Conservation (phyloP, 208 protist species). For the Wallacemonas sp. region DNA sequence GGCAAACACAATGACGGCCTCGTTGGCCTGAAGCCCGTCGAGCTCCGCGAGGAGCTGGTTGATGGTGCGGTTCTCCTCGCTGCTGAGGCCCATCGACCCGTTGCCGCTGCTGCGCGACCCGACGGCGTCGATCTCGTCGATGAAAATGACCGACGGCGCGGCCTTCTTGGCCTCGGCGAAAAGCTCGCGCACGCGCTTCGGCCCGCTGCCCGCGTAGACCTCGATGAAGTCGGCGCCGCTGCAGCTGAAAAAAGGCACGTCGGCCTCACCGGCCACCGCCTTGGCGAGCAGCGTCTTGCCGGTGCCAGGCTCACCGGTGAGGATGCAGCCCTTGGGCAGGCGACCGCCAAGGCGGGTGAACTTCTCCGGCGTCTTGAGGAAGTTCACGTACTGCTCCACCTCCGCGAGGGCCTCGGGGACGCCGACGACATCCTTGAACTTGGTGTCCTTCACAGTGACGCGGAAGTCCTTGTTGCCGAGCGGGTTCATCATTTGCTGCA, state of each 20-base stretch:
- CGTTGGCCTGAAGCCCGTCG: slow-evolving; percentile 91
- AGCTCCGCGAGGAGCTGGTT: slow-evolving; percentile 97
- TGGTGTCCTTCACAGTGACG: slow-evolving; percentile 74
- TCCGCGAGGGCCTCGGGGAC: slow-evolving; percentile 95
- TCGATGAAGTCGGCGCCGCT: slow-evolving; percentile 96
- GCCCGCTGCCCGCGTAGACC: slow-evolving; percentile 97
- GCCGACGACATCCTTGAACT: slow-evolving; percentile 87
- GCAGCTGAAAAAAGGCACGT: slow-evolving; percentile 96
- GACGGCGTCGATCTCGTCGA: slow-evolving; percentile 98
- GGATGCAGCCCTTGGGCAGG: slow-evolving; percentile 96
- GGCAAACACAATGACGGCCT: slow-evolving; percentile 96
- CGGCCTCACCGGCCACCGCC: slow-evolving; percentile 90
- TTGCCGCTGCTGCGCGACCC: slow-evolving; percentile 80
- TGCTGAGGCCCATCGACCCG: slow-evolving; percentile 70
- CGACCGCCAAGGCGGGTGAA: slow-evolving; percentile 95
- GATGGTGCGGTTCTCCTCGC: slow-evolving; percentile 92
- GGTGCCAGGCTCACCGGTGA: slow-evolving; percentile 96
- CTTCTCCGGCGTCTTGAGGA: slow-evolving; percentile 91
- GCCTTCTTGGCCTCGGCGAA: slow-evolving; percentile 91
- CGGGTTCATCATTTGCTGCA: slow-evolving; percentile 79
- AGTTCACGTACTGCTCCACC: slow-evolving; percentile 96
- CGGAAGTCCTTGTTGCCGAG: slow-evolving; percentile 71
- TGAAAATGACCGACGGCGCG: slow-evolving; percentile 97
- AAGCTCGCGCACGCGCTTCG: slow-evolving; percentile 94
- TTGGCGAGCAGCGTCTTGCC: slow-evolving; percentile 96